Evolutionary conservation across 2,329 filamentous ascomycete genomes (phyloP), one percentile per base, ranked within the genome.

Genomic region (Onygenales sp.): DNA sequence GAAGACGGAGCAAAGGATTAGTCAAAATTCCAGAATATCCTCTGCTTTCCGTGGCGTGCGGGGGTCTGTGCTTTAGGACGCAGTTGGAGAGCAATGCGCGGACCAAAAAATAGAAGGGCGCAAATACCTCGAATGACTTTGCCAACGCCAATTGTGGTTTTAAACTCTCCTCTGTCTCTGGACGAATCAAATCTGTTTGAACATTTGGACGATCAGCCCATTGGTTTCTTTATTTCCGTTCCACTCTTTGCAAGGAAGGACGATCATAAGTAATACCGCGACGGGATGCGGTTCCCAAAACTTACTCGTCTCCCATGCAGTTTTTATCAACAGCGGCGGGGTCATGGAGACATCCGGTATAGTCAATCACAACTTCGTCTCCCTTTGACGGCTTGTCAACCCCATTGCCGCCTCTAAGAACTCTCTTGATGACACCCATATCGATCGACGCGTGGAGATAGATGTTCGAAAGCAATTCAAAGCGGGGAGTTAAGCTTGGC

Each of bases 291-390:
- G 34, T 37, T 48, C 27, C 42, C 8, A 49, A 42, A 8, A 73
- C 85, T 65, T 76, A 95, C 90, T 89, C 67, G 31, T 70, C 72
- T 63, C 91, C 91, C 79, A 80, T 81, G 60, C 60, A 66, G 58
- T 87, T 82, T 65, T 81, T 76, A 54, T 82, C 77, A 14, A 79
- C 71, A 68, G 81, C 73, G 58, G 65, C 72, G 21, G 75, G 65
- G 65, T 94, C 85, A 73, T 86, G 87, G 58, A 97, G 79, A 74
- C 77, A 95, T 63, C 93, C 93, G 42, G 86, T 93, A 79, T 97
- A 97, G 74, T 93, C 83, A 67, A 97, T 95, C 65, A 80, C 82
- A 65, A 97, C 88, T 31, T 74, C 81, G 69, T 96, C 83, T 60
- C 88, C 86, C 13, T 66, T 63, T 59, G 72, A 66, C 54, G 92